Base-by-base conservation (phyloP, 345 rosid genomes). In the Bruguiera sexangula region DNA sequence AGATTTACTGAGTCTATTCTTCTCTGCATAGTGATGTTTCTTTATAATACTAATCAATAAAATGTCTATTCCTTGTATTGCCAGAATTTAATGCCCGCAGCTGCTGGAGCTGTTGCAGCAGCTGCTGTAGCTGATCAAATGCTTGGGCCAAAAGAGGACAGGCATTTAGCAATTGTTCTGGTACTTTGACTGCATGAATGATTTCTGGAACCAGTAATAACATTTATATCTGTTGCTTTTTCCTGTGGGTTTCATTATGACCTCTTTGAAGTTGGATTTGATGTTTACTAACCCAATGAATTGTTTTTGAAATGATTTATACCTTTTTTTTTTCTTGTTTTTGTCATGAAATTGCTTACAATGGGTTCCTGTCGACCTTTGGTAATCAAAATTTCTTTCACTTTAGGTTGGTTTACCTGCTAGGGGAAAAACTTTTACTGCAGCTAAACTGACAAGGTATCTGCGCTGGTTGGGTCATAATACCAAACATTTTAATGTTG, bases 91-190 rank as follows among this genome's bases (percentile, higher is more conserved):
- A 95, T 95, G 89, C 99, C 99, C 79, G 98, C 99, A 60, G 99
- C 99, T 66, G 91, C 97, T 72, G 99, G 98, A 81, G 99, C 99
- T 84, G 99, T 95, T 67, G 91, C 99, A 26, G 99, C 99, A 76
- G 99, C 89, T 67, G 99, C 99, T 1, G 83, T 95, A 74, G 99
- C 98, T 79, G 99, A 95, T 81, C 96, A 89, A 81, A 90, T 95
- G 99, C 98, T 92, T 79, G 99, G 97, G 60, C 99, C 90, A 1
- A 95, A 95, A 87, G 99, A 90, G 79, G 96, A 92, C 76, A 83
- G 91, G 64, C 99, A 92, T 82, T 82, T 95, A 75, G 99, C 98
- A 26, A 89, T 95, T 74, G 98, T 86, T 71, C 84, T 92, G 99
- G 99, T 95, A 90, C 31, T 76, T 59, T 63, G 36, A 43, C 53